These are phyloP conservation scores for Aegilops longissima DNA, from an alignment of 176 grass and related monocot species.

Conservation along the genomic window DNA sequence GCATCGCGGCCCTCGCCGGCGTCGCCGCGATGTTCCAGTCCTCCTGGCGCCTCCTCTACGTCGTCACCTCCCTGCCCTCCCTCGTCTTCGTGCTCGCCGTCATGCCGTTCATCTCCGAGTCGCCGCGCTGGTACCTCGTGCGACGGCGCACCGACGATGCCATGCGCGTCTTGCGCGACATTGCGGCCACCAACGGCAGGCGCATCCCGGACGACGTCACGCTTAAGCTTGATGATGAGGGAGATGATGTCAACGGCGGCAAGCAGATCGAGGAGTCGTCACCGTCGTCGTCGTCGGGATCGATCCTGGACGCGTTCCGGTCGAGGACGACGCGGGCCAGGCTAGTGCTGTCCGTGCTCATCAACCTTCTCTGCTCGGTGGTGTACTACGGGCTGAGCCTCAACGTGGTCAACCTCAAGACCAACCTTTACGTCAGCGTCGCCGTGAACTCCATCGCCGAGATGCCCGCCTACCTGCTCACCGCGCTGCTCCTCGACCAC, in stretches of 20 bases:
- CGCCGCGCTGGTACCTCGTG: constrained; percentile 87
- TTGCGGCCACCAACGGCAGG: constrained; percentile 54
- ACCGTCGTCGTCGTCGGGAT: constrained; percentile 5
- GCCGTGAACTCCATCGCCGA: constrained; percentile 64
- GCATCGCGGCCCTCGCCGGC: constrained; percentile 64
- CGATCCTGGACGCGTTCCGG: constrained; percentile 73
- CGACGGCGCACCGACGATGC: constrained; percentile 49
- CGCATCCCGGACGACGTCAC: constrained; percentile 33
- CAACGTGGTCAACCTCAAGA: constrained; percentile 95
- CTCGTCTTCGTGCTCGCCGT: constrained; percentile 48
- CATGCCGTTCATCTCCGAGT: constrained; percentile 73
- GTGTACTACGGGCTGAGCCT: constrained; percentile 57
- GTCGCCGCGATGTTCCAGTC: constrained; percentile 57
- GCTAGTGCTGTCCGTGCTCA: constrained; percentile 41
- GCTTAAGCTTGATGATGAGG: constrained; percentile 60
- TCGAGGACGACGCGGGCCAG: constrained; percentile 49
- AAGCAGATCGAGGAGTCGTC: not conserved
- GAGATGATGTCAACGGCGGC: not conserved
- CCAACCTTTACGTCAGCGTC: constrained; percentile 79
- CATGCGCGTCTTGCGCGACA: constrained; percentile 43
- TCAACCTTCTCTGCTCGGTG: constrained; percentile 30
- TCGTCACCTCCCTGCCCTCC: constrained; percentile 69
- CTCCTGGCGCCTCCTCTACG: constrained; percentile 73
- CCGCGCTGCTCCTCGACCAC: constrained; percentile 37
- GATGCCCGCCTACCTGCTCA: constrained; percentile 50